phyloP scores from a whole-genome alignment of 495 filamentous ascomycete genomes.

The Aspergillus biplanus region DNA sequence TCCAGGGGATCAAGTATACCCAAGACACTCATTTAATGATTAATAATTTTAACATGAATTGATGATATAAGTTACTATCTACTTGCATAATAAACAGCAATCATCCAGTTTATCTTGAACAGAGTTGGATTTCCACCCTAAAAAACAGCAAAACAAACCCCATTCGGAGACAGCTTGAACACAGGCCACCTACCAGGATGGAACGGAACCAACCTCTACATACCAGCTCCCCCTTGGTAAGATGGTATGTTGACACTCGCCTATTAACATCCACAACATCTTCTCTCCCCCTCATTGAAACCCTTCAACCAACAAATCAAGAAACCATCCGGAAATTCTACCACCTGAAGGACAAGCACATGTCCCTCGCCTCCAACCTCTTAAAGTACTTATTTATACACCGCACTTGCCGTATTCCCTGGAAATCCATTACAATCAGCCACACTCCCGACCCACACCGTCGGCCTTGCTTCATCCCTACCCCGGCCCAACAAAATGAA shows the following conservation, averaged over 20 bases:
- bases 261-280: constrained; percentile 33
- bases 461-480: constrained; percentile 60
- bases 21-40: not conserved
- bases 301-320: constrained; percentile 41
- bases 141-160: not conserved
- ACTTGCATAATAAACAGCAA: not conserved
- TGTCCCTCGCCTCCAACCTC: constrained; percentile 71
- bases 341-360: constrained; percentile 45
- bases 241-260: constrained; percentile 54
- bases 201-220: constrained; percentile 3
- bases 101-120: not conserved
- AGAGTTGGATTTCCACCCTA: not conserved
- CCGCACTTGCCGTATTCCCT: constrained; percentile 64
- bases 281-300: constrained; percentile 41
- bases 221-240: constrained; percentile 25
- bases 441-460: constrained; percentile 63
- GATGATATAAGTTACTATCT: not conserved
- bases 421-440: constrained; percentile 63
- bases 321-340: constrained; percentile 40
- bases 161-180: not conserved
- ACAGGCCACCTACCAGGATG: not conserved
- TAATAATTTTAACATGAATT: not conserved
- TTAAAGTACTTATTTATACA: constrained; percentile 78
- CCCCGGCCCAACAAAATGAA: constrained; percentile 22
- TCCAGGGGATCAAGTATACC: not conserved